Evolutionary conservation across 768 basidiomycete species (phyloP).

Genomic region (Kwoniella europaea): DNA sequence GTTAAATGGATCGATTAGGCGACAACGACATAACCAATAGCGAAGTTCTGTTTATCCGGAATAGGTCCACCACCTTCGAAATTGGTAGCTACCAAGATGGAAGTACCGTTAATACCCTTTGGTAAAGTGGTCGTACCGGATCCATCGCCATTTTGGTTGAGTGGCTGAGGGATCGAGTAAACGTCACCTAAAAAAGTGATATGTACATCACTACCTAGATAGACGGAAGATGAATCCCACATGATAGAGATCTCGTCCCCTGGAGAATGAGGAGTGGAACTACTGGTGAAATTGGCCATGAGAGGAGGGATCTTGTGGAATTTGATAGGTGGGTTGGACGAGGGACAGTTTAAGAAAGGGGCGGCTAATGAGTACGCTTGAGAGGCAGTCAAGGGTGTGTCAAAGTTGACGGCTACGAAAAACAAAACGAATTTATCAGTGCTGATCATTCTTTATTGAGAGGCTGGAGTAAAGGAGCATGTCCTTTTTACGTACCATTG

Average conservation of each 20-base stretch:
- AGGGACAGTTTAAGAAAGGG: constrained; percentile 34
- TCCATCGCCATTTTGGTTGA: constrained; percentile 30
- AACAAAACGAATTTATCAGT: too few relatives aligned
- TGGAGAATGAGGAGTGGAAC: constrained; percentile 24
- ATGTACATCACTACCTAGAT: constrained; percentile 30
- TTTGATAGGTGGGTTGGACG: constrained; percentile 38
- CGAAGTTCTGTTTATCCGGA: constrained; percentile 36
- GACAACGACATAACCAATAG: constrained; percentile 32
- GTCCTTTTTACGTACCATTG: constrained; percentile 26
- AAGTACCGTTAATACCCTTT: constrained; percentile 32
- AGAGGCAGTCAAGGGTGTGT: constrained; percentile 35
- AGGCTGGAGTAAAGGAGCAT: not conserved
- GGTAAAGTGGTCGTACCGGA: constrained; percentile 27
- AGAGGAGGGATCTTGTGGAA: constrained; percentile 35
- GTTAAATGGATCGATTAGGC: constrained; percentile 7
- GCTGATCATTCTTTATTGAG: not conserved
- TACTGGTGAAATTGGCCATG: constrained; percentile 28
- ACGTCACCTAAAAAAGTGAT: constrained; percentile 33
- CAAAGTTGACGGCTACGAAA: constrained; percentile 27
- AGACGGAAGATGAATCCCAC: constrained; percentile 33
- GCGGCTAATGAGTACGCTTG: constrained; percentile 33
- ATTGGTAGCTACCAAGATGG: constrained; percentile 32
- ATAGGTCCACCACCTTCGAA: constrained; percentile 30
- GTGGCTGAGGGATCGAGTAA: constrained; percentile 23
- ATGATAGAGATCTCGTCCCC: constrained; percentile 33